Evolutionary conservation across 129 eudicot species (phyloP).

Genomic region (Tagetes patula): DNA sequence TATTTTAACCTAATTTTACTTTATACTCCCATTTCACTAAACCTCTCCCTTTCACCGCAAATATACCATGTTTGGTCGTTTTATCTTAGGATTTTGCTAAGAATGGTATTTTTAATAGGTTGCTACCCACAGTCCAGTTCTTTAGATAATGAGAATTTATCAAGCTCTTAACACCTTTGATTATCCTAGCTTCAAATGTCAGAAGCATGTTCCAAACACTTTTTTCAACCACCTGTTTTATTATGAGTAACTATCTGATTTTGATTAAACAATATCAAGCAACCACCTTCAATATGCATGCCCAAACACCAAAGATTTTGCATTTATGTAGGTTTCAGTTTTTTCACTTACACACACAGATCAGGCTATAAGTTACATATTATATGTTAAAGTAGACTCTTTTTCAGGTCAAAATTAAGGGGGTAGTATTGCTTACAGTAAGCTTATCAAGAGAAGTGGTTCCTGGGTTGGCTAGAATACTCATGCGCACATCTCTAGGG

Average conservation of each 20-base stretch:
- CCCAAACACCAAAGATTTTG: neutral
- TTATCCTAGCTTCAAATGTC: neutral
- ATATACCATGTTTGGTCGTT: neutral
- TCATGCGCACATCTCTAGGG: slow-evolving; percentile 79
- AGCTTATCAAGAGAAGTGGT: slow-evolving; percentile 94
- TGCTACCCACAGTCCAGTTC: neutral
- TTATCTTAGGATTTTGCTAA: neutral
- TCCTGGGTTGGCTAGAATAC: slow-evolving; percentile 89
- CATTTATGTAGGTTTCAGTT: neutral
- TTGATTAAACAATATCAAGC: neutral
- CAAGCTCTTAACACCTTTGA: neutral
- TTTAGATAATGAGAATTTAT: neutral
- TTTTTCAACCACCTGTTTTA: neutral
- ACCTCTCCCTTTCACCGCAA: neutral
- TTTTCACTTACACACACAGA: neutral
- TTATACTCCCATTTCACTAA: neutral
- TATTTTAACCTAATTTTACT: neutral
- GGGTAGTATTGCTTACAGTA: slow-evolving; percentile 70
- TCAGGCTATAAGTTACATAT: neutral
- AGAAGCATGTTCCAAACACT: neutral
- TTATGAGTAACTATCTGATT: neutral
- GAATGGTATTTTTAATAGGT: neutral
- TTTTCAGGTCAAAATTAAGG: slow-evolving; percentile 73
- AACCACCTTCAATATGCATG: neutral
- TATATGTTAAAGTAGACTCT: neutral